A percentile compares a stretch with the other conserved stretches of the same genome.
Evolutionary conservation across 83 land plant genomes (phyloP).

Genomic region (Isoetes engelmannii): DNA sequence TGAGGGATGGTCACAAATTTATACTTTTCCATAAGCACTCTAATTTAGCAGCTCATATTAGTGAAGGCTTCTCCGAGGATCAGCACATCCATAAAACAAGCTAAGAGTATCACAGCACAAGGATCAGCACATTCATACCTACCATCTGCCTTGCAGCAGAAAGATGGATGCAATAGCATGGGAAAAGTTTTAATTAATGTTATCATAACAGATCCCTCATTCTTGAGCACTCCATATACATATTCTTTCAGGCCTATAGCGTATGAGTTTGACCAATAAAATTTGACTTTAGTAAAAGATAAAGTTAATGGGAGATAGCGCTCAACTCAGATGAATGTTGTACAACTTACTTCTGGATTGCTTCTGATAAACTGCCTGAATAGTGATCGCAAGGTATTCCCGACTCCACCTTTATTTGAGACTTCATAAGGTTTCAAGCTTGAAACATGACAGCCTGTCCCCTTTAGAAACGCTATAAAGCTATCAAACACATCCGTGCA

Average conservation of each 20-base stretch:
- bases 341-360: slow-evolving; percentile 44
- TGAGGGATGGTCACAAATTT: neutral
- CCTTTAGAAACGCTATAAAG: slow-evolving; percentile 44
- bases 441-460: slow-evolving; percentile 60
- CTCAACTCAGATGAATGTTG: too few species aligned
- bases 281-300: neutral
- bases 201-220: neutral
- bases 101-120: too few species aligned
- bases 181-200: too few species aligned
- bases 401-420: slow-evolving; percentile 44
- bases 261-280: neutral
- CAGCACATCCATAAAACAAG: too few species aligned
- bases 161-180: too few species aligned
- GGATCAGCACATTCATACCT: too few species aligned
- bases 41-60: neutral
- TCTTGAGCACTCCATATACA: neutral
- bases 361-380: slow-evolving; percentile 44
- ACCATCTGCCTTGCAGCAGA: too few species aligned
- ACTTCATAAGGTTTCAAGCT: slow-evolving; percentile 54
- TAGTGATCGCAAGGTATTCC: slow-evolving; percentile 53
- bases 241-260: neutral
- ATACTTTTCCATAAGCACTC: too few species aligned
- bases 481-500: slow-evolving; percentile 53
- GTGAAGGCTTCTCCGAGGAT: too few species aligned
- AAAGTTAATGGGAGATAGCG: neutral